phyloP scores from a whole-genome alignment of 345 rosid species.

The Sonneratia alba region DNA sequence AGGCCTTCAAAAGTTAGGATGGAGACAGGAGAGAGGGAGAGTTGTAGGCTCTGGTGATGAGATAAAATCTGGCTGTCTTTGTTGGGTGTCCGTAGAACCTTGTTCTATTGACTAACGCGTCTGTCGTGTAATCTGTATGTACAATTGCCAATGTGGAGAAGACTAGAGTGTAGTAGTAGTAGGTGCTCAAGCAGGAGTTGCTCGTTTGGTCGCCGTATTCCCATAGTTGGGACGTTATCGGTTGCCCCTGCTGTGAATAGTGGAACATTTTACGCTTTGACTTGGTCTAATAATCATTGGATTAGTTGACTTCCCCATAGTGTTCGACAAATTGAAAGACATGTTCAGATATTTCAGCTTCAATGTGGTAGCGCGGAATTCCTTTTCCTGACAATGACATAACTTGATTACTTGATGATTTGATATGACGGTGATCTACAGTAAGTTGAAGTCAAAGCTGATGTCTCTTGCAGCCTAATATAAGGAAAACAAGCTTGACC shows the following conservation, averaged over 20 bases:
- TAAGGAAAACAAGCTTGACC: too few relatives aligned
- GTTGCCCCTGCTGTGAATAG: not conserved
- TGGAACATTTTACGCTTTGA: too few relatives aligned
- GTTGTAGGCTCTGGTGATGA: not conserved
- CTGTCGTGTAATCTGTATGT: not conserved
- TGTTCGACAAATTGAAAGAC: too few relatives aligned
- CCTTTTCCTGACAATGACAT: too few relatives aligned
- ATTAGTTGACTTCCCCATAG: too few relatives aligned
- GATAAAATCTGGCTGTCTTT: not conserved
- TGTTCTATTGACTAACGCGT: not conserved
- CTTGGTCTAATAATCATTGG: too few relatives aligned
- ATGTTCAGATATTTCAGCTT: too few relatives aligned
- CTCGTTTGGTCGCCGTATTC: not conserved
- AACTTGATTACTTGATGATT: too few relatives aligned
- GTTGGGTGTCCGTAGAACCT: not conserved
- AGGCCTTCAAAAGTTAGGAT: slow-evolving; percentile 34
- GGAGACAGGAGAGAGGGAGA: not conserved
- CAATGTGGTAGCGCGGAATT: too few relatives aligned
- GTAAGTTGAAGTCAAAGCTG: not conserved
- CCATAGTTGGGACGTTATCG: not conserved
- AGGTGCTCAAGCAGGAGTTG: too few relatives aligned
- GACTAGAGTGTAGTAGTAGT: too few relatives aligned
- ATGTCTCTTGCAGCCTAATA: not conserved
- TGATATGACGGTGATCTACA: not conserved
- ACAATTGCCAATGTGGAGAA: not conserved